Conservation (phyloP, 2,329 filamentous ascomycete species). For the Emericellopsis cladophorae region DNA sequence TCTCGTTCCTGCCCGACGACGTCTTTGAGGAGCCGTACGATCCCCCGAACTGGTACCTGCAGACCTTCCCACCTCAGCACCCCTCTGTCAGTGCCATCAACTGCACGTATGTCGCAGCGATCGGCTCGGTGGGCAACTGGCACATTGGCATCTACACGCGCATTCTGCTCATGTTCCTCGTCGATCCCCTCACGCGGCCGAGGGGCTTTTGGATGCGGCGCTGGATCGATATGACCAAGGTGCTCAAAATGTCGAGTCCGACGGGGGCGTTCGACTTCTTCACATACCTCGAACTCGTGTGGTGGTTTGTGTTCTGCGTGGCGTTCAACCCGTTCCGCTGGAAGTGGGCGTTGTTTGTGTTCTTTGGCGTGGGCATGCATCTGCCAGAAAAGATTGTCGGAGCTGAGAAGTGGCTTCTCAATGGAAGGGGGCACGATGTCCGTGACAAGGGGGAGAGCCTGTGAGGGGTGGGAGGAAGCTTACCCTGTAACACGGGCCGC, state of each 20-base stretch:
- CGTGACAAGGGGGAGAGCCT: constrained; percentile 9
- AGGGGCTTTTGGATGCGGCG: constrained; percentile 63
- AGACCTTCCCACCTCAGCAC: constrained; percentile 68
- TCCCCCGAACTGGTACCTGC: constrained; percentile 80
- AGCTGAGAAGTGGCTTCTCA: constrained; percentile 48
- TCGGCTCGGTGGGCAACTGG: constrained; percentile 75
- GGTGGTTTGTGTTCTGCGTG: constrained; percentile 75
- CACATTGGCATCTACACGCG: constrained; percentile 85
- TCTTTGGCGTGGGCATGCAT: constrained; percentile 58
- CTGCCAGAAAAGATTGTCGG: constrained; percentile 55
- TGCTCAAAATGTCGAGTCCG: constrained; percentile 57
- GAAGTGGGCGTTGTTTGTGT: constrained; percentile 81
- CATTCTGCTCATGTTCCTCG: constrained; percentile 74
- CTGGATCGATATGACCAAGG: constrained; percentile 75
- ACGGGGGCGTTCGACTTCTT: constrained; percentile 80
- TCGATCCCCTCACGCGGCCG: constrained; percentile 65
- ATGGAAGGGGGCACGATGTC: constrained; percentile 23
- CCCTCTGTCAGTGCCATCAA: constrained; percentile 70
- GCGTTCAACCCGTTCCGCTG: constrained; percentile 74
- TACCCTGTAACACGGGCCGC: too few relatives aligned
- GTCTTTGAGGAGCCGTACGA: constrained; percentile 62
- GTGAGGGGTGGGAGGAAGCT: constrained; percentile 1
- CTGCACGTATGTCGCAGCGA: constrained; percentile 68
- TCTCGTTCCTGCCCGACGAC: constrained; percentile 61
- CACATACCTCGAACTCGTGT: constrained; percentile 72